Base-by-base conservation (phyloP, 2,329 filamentous ascomycete species). In the Penicillium verrucosum region DNA sequence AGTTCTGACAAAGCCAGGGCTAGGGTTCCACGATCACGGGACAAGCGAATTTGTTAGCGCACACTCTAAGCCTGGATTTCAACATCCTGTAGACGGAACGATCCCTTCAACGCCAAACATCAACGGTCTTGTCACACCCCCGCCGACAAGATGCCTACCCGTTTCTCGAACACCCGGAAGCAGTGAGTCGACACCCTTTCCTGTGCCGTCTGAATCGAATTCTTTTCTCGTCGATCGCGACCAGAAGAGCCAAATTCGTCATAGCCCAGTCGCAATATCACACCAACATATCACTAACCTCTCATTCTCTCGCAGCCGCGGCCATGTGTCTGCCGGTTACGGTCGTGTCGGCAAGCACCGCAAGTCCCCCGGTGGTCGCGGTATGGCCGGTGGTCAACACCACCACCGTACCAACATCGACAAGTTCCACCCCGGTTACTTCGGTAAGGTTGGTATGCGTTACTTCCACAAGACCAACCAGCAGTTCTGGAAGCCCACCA, bases 261-360 rank as follows among this genome's bases (percentile, higher is more conserved):
- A 63, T 64, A 56, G 49, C 46, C 51, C 43, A 27, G 58, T 53
- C 56, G 47, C 55, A 57, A 48, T 48, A 42, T 53, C 44, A 11
- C 43, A 50, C 21, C 54, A 56, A 46, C 54, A 43, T 29, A 54
- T 58, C 54, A 61, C 63, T 68, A 60, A 65, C 63, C 43, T 60
- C 32, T 60, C 53, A 56, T 62, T 64, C 60, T 69, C 47, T 61
- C 49, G 54, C 77, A 92, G 89, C 85, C 92, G 93, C 85, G 93
- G 93, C 81, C 91, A 99, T 84, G 94, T 99, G 78, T 95, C 90
- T 77, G 91, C 92, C 85, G 94, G 94, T 85, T 88, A 97, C 81
- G 93, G 94, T 85, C 93, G 93, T 87, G 81, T 97, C 78, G 94
- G 94, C 80, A 97, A 97, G 89, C 92, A 97, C 89, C 85, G 94